A percentile compares a stretch with the other conserved stretches of the same genome.
Evolutionary conservation across 305 asterid genomes (phyloP).

Genomic region (Ilex paraguariensis): DNA sequence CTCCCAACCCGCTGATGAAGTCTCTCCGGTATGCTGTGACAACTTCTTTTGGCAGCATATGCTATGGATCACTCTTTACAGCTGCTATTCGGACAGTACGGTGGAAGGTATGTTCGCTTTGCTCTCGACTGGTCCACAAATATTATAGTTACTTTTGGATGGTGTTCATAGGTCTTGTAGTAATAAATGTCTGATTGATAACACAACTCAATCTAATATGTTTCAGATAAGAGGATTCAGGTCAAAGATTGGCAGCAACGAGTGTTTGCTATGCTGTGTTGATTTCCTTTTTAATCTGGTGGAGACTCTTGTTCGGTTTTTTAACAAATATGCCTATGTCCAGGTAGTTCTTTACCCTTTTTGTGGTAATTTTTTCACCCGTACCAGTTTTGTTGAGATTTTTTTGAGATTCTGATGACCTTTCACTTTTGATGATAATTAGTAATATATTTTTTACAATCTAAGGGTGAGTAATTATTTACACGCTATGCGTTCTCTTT

Average conservation of each 20-base stretch:
- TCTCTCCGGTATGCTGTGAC: slow-evolving; percentile 75
- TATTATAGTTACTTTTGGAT: no score
- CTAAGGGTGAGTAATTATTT: not conserved
- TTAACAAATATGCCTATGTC: slow-evolving; percentile 96
- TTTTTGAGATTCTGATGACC: not conserved
- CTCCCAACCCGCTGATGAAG: slow-evolving; percentile 65
- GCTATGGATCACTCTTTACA: slow-evolving; percentile 98
- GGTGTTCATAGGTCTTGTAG: not conserved
- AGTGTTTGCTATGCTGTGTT: slow-evolving; percentile 94
- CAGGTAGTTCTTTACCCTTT: slow-evolving; percentile 50
- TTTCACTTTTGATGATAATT: not conserved
- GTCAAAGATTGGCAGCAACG: slow-evolving; percentile 93
- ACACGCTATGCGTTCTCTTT: not conserved
- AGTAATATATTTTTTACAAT: not conserved
- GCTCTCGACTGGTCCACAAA: not conserved
- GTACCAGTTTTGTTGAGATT: not conserved
- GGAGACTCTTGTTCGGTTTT: slow-evolving; percentile 93
- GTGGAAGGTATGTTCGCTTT: slow-evolving; percentile 67
- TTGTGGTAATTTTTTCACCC: not conserved
- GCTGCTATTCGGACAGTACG: slow-evolving; percentile 92
- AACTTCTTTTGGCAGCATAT: slow-evolving; percentile 95
- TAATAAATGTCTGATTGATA: slow-evolving; percentile 4
- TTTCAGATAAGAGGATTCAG: slow-evolving; percentile 93
- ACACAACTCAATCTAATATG: slow-evolving; percentile 9
- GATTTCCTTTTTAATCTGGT: slow-evolving; percentile 92